These are phyloP conservation scores for Ceratocystis lukuohia DNA, from an alignment of 2,329 filamentous ascomycete genomes.

Conservation along the genomic window DNA sequence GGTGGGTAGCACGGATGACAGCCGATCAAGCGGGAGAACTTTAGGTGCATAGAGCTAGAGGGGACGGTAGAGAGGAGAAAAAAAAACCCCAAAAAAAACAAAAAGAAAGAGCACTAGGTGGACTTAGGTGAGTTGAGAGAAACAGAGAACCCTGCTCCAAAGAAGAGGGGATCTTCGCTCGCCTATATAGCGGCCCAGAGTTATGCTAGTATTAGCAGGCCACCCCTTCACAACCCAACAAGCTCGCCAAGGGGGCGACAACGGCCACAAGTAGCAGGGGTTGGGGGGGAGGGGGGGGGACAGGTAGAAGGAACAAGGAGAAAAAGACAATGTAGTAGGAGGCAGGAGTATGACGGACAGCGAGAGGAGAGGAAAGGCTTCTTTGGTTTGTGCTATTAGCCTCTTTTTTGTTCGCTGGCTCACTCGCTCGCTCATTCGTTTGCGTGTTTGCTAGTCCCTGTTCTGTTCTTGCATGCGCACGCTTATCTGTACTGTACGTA, in stretches of 20 bases:
- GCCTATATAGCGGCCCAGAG: conserved; percentile 5
- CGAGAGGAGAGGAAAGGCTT: background rate
- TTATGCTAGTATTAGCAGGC: background rate
- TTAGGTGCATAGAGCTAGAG: background rate
- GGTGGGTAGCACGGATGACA: conserved; percentile 7
- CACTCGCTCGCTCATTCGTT: too few relatives aligned
- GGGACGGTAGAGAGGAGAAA: background rate
- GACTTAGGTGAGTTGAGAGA: background rate
- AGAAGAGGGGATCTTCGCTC: conserved; percentile 8
- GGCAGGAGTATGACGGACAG: background rate
- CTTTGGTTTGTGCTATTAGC: too few relatives aligned
- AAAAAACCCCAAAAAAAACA: background rate
- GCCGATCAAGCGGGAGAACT: conserved; percentile 1
- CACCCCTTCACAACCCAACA: background rate
- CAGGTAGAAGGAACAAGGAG: background rate
- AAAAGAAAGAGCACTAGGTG: too few relatives aligned
- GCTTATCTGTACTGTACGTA: too few relatives aligned
- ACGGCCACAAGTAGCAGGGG: background rate
- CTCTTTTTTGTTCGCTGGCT: too few relatives aligned
- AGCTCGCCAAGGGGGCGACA: background rate
- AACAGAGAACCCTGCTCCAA: background rate
- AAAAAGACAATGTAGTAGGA: background rate
- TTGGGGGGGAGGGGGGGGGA: background rate
- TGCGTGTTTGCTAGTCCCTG: too few relatives aligned
- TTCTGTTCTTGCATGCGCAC: too few relatives aligned